Base-by-base conservation (phyloP, 176 grass and related monocot species). In the Carex littledalei region DNA sequence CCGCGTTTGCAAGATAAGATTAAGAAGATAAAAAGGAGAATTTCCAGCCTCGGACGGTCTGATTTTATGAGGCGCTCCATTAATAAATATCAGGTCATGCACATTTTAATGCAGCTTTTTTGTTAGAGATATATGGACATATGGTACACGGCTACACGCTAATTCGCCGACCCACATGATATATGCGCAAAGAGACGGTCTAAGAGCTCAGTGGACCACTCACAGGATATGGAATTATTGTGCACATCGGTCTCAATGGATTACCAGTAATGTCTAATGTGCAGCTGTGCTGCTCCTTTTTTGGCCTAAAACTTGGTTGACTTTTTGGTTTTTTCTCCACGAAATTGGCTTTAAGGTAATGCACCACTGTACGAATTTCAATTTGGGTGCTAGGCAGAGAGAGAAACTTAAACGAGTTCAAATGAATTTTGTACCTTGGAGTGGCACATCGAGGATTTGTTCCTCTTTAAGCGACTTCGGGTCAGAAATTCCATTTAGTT, bases 401-500 rank as follows among this genome's bases (percentile, higher is more conserved):
- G 0, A 29, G 68, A 29, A 68, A 74, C 39, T 22, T 39, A 55
- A 29, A 32, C 18, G 5, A 84, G 21, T 78, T 58, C 32, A 17
- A 10, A 68, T 39, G 67, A 62, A 60, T 66, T 77, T 10, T 16
- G 32, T 79, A 94, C 95, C 93, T 59, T 63, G 77, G 24, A 91
- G 91, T 14, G 95, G 95, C 5, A 94, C 92, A 86, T 94, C 92
- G 21, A 98, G 92, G 73, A 93, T 89, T 65, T 98, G 88, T 0
- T 22, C 72, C 24, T 57, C 79, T 3, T 2, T 0, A 11, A 94
- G 82, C 0, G 0, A 9, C 32, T 31, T 83, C 67, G 91, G 89
- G 69, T 90, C 79, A 82, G 43, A 7, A 83, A 91, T 94, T 0
- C 57, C 24, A 32, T 98, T 94, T 61, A 90, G 12, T 10, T 1